Percentiles rank a stretch among this genome's conserved stretches.
These are phyloP conservation scores for Yamadazyma jaroonii DNA, from an alignment of 1,139 yeast species.

Conservation along the genomic window DNA sequence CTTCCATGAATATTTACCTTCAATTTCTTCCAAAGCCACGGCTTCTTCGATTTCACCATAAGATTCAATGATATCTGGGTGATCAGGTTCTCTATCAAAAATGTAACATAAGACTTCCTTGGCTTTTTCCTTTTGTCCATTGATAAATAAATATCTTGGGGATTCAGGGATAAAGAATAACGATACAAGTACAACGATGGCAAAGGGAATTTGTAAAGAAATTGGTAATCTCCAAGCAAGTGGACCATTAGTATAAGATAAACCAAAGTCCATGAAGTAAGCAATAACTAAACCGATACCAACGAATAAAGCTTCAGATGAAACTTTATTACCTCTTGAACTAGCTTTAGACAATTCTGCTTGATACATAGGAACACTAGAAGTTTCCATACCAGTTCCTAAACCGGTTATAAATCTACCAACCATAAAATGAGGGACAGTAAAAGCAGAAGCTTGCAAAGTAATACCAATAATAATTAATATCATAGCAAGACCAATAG, in stretches of 20 bases:
- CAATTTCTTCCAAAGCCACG: conserved; percentile 12
- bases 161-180: conserved; percentile 53
- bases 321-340: conserved; percentile 68
- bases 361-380: conserved; percentile 64
- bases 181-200: conserved; percentile 43
- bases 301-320: conserved; percentile 66
- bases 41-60: conserved; percentile 13
- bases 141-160: conserved; percentile 50
- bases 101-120: conserved; percentile 14
- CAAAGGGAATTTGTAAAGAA: conserved; percentile 47
- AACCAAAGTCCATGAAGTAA: conserved; percentile 63
- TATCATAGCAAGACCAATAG: conserved; percentile 43
- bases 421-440: conserved; percentile 39
- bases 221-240: conserved; percentile 66
- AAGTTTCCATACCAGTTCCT: conserved; percentile 69
- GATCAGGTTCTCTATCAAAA: conserved; percentile 7
- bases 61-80: conserved; percentile 7
- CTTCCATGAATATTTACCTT: conserved; percentile 13
- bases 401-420: conserved; percentile 70
- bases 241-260: conserved; percentile 46
- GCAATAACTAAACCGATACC: conserved; percentile 70
- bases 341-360: conserved; percentile 68
- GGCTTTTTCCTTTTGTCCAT: conserved; percentile 38
- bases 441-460: conserved; percentile 36
- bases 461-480: conserved; percentile 49